phyloP scores from a whole-genome alignment of 2,329 filamentous ascomycete genomes.

The Penicillium sp. region DNA sequence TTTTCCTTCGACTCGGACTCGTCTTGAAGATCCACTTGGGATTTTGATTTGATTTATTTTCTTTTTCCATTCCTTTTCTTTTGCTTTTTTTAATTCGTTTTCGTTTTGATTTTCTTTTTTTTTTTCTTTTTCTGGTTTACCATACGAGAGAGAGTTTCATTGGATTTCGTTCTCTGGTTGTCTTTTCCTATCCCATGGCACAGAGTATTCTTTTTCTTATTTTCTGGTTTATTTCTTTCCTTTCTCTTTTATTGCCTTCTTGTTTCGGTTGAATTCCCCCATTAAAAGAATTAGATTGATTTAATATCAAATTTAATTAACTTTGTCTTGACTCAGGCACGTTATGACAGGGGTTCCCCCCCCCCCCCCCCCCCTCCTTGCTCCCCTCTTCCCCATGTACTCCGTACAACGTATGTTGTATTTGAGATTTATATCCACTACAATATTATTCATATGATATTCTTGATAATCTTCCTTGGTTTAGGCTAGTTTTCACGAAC shows the following conservation, averaged over 20 bases:
- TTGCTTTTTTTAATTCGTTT: too few relatives aligned
- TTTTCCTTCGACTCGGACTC: conserved; percentile 8
- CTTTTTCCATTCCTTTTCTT: too few relatives aligned
- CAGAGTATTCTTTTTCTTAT: not conserved
- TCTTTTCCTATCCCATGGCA: conserved; percentile 3
- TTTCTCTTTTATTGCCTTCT: not conserved
- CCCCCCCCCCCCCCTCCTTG: too few relatives aligned
- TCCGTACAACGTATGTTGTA: too few relatives aligned
- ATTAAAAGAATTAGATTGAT: too few relatives aligned
- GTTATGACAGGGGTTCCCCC: conserved; percentile 11
- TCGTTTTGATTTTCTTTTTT: too few relatives aligned
- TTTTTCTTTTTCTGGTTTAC: conserved; percentile 2
- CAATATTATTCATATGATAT: not conserved
- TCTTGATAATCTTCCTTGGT: too few relatives aligned
- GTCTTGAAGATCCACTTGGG: not conserved
- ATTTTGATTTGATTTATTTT: too few relatives aligned
- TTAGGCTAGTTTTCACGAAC: too few relatives aligned
- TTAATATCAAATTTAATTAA: conserved; percentile 6
- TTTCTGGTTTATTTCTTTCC: not conserved
- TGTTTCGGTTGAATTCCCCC: too few relatives aligned
- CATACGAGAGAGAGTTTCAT: not conserved
- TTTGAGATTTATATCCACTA: not conserved
- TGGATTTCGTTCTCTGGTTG: not conserved
- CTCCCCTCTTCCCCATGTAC: too few relatives aligned
- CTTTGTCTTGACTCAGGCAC: conserved; percentile 26